Conservation (phyloP, 805 yeast genomes). For the Starmerella vitae region DNA sequence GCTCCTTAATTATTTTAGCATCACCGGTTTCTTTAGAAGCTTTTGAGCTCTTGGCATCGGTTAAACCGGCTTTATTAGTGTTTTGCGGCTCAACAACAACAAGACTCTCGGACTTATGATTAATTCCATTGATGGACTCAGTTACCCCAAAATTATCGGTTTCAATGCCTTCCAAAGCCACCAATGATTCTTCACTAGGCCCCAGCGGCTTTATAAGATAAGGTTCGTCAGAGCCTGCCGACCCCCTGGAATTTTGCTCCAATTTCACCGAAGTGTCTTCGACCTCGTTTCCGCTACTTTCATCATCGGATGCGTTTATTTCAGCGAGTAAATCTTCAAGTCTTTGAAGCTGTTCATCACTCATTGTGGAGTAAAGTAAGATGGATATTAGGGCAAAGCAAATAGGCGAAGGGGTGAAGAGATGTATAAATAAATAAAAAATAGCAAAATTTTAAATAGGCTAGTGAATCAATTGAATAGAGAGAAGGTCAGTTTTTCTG, state of each 20-base stretch:
- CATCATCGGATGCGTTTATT: constrained; percentile 12
- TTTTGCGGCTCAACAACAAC: no score
- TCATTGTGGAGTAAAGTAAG: constrained; percentile 2
- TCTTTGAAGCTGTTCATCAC: constrained; percentile 9
- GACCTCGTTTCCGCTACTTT: not conserved
- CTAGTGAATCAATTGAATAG: no score
- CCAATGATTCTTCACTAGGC: not conserved
- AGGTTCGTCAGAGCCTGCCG: not conserved
- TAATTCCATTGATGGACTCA: not conserved
- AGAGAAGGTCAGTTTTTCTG: no score
- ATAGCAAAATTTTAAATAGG: no score
- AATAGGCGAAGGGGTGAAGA: not conserved
- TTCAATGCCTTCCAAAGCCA: not conserved
- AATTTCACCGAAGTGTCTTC: not conserved
- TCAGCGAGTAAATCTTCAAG: constrained; percentile 12
- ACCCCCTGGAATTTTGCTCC: not conserved
- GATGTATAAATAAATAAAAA: no score
- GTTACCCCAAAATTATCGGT: not conserved
- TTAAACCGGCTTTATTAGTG: not conserved
- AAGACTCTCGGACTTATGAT: no score
- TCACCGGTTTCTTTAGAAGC: not conserved
- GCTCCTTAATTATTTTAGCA: no score
- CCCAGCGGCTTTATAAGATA: not conserved
- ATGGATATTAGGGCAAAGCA: not conserved
- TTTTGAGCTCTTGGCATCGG: not conserved